Conservation (phyloP, 768 basidiomycete genomes). For the Russula emetica region DNA sequence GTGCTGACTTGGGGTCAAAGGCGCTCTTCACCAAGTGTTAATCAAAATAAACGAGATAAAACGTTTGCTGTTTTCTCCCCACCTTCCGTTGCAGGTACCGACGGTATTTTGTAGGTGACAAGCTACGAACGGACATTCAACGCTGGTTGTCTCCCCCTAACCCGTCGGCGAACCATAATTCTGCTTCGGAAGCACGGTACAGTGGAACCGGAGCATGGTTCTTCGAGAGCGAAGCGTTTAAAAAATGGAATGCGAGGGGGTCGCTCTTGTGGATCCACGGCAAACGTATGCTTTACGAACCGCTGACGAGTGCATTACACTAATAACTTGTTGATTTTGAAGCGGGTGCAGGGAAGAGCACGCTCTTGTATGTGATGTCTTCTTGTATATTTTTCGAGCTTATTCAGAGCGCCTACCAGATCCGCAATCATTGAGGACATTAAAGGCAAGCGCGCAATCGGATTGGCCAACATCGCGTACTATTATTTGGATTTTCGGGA, state of each 20-base stretch:
- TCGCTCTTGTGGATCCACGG: constrained; percentile 14
- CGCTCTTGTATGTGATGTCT: constrained; percentile 11
- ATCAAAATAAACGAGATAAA: neutral
- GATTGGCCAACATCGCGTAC: neutral
- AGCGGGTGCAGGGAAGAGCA: constrained; percentile 15
- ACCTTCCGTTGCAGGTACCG: neutral
- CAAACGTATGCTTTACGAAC: neutral
- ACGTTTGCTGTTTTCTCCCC: too few relatives aligned
- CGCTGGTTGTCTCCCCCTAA: neutral
- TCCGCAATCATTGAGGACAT: constrained; percentile 11
- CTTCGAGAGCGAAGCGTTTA: neutral
- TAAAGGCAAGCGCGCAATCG: neutral
- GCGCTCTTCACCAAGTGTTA: too few relatives aligned
- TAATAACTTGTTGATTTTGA: neutral
- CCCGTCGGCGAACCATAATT: neutral
- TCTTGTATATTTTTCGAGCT: too few relatives aligned
- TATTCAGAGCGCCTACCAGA: neutral
- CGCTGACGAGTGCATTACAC: accelerated
- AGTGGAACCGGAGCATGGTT: neutral
- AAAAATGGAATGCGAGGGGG: neutral
- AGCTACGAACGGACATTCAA: neutral
- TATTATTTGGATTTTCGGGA: constrained; percentile 8
- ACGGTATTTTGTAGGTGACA: neutral
- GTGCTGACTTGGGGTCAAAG: neutral
- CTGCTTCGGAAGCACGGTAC: neutral